phyloP scores from a whole-genome alignment of 345 rosid species.

The Linum usitatissimum region DNA sequence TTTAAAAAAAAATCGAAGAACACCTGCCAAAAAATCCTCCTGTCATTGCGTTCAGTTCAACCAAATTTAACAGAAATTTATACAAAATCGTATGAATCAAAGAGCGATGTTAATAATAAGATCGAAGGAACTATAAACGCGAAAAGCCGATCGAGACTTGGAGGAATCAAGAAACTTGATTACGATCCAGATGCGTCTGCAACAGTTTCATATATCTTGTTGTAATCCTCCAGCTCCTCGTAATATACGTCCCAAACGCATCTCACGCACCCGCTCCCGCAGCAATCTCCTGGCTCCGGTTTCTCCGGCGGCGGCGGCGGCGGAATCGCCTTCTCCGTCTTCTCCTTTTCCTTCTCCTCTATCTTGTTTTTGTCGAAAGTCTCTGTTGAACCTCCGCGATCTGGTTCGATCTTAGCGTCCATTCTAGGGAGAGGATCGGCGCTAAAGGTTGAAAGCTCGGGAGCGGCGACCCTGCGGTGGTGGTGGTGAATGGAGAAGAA shows the following conservation, averaged over 20 bases:
- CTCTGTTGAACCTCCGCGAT: neutral
- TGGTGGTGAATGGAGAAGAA: neutral
- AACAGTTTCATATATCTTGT: constrained; percentile 30
- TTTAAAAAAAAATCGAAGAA: no score
- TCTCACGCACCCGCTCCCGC: constrained; percentile 87
- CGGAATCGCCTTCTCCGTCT: constrained; percentile 6
- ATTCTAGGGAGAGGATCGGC: neutral
- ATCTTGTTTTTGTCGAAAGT: neutral
- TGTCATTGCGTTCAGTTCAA: no score
- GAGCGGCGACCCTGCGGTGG: neutral
- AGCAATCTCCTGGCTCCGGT: constrained; percentile 91
- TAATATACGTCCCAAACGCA: constrained; percentile 97
- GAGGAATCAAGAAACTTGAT: neutral
- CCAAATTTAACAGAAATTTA: no score
- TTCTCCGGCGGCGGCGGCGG: constrained; percentile 76
- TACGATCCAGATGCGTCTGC: constrained; percentile 13
- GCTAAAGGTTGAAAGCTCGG: neutral
- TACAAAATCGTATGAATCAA: no score
- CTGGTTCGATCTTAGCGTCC: constrained; percentile 9
- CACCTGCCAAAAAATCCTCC: no score
- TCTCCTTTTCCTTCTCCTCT: constrained; percentile 7
- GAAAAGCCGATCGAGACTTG: no score
- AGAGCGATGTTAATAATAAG: no score
- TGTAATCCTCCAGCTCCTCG: constrained; percentile 71
- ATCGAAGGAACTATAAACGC: no score